A percentile compares a stretch with the other conserved stretches of the same genome.
phyloP scores from a whole-genome alignment of 2,329 filamentous ascomycete species.

The Aspergillus sp. region DNA sequence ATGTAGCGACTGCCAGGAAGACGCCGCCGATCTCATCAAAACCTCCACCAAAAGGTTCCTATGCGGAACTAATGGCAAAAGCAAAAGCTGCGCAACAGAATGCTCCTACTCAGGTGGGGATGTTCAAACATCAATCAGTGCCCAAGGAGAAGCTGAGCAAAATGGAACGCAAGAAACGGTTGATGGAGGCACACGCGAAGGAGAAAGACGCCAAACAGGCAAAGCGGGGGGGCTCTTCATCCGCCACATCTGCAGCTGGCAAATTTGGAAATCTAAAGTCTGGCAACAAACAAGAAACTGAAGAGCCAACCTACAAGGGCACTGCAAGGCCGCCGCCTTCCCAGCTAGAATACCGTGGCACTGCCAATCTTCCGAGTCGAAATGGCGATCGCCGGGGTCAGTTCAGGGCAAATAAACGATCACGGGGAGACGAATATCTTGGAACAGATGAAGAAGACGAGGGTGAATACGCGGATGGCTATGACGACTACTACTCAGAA shows the following conservation, averaged over 20 bases:
- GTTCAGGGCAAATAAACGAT: conserved; percentile 24
- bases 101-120: conserved; percentile 47
- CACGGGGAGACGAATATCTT: conserved; percentile 43
- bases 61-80: conserved; percentile 58
- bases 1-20: conserved; percentile 18
- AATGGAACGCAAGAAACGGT: conserved; percentile 52
- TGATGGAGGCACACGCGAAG: conserved; percentile 42
- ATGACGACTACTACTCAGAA: conserved; percentile 46
- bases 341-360: conserved; percentile 41
- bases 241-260: conserved; percentile 17
- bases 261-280: conserved; percentile 24
- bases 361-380: conserved; percentile 36
- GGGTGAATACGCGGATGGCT: conserved; percentile 40
- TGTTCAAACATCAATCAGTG: conserved; percentile 56
- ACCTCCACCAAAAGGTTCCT: conserved; percentile 58
- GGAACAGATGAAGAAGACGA: conserved; percentile 51
- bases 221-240: conserved; percentile 26
- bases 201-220: conserved; percentile 35
- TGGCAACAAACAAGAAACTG: conserved; percentile 32
- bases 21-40: conserved; percentile 31
- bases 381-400: conserved; percentile 29
- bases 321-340: conserved; percentile 34
- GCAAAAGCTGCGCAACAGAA: conserved; percentile 56
- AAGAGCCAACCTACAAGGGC: conserved; percentile 38
- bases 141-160: conserved; percentile 58